A percentile compares a stretch with the other conserved stretches of the same genome.
phyloP scores from a whole-genome alignment of 2,329 filamentous ascomycete genomes.

The Clarireedia homoeocarpa region DNA sequence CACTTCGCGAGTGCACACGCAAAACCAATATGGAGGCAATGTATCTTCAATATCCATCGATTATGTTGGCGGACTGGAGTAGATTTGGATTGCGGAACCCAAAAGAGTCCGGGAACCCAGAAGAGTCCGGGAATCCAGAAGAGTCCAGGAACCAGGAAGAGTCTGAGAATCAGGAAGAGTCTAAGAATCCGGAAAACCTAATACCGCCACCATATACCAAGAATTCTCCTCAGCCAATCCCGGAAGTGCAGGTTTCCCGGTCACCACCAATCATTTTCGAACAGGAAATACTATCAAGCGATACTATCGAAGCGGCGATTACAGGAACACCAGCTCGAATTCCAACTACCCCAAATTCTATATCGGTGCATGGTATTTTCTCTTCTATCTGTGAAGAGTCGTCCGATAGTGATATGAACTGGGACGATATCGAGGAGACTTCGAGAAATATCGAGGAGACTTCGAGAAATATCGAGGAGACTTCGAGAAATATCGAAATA shows the following conservation, averaged over 20 bases:
- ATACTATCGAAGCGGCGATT: not conserved
- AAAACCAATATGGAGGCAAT: not conserved
- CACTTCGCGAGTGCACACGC: not conserved
- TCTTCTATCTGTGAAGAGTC: too few relatives aligned
- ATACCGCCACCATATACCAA: not conserved
- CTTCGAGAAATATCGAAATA: not conserved
- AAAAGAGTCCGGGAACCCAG: too few relatives aligned
- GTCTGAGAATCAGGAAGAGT: too few relatives aligned
- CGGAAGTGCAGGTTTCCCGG: not conserved
- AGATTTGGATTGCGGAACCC: not conserved
- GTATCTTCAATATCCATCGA: not conserved
- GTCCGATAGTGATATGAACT: too few relatives aligned
- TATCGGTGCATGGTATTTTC: not conserved
- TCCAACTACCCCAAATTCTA: not conserved
- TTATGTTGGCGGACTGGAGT: not conserved
- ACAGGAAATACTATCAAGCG: not conserved
- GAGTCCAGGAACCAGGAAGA: too few relatives aligned
- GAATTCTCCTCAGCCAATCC: not conserved
- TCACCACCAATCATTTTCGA: not conserved
- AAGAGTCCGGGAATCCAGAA: too few relatives aligned
- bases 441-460: too few relatives aligned
- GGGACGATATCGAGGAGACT: too few relatives aligned
- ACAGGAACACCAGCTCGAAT: not conserved
- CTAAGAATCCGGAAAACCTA: not conserved
- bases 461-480: too few relatives aligned